Conservation (phyloP, 257 asterid species). For the Solanum sejunctum region DNA sequence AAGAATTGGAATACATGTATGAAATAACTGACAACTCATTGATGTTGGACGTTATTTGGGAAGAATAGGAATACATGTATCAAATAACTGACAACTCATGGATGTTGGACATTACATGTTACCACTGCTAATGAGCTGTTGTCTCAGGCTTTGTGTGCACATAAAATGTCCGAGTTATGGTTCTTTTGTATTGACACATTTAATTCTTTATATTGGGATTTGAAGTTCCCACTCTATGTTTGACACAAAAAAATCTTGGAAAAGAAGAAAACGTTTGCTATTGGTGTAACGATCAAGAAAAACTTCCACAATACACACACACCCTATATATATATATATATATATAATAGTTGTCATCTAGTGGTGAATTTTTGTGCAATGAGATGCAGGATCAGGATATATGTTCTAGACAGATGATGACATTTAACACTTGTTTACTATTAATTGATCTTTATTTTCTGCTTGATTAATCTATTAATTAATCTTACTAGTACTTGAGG, state of each 20-base stretch:
- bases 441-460: not conserved
- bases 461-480: not conserved
- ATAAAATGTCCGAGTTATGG: not conserved
- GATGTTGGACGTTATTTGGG: not conserved
- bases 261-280: not conserved
- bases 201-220: not conserved
- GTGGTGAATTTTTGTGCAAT: not conserved
- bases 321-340: not conserved
- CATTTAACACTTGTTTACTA: not conserved
- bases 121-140: not conserved
- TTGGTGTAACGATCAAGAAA: not conserved
- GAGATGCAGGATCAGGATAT: not conserved
- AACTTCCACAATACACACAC: not conserved
- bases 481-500: not conserved
- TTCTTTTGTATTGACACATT: not conserved
- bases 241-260: not conserved
- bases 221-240: not conserved
- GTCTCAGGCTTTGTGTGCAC: not conserved
- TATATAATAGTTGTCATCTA: not conserved
- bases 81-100: not conserved
- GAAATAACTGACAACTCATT: not conserved
- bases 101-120: not conserved
- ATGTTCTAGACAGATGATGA: not conserved
- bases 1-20: not conserved
- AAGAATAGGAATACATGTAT: not conserved